Evolutionary conservation across 2,329 filamentous ascomycete species (phyloP).

Genomic region (Diaporthe batatas): DNA sequence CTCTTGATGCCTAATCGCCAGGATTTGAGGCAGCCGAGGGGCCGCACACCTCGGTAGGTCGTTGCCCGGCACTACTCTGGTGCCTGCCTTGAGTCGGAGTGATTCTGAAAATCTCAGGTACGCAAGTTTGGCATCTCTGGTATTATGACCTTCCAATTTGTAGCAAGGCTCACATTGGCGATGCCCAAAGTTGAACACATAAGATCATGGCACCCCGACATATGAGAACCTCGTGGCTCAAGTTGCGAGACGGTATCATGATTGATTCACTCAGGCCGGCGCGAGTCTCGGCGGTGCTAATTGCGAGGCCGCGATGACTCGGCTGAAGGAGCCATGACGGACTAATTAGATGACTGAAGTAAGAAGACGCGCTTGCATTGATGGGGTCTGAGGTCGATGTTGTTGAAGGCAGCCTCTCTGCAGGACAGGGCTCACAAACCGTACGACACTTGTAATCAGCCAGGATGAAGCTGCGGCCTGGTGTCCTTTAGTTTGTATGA

Average conservation of each 20-base stretch:
- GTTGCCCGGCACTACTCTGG: slow-evolving; percentile 9
- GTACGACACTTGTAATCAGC: slow-evolving; percentile 16
- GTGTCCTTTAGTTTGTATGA: no score
- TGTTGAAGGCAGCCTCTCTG: background rate
- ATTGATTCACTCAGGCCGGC: slow-evolving; percentile 8
- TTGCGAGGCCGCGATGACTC: slow-evolving; percentile 5
- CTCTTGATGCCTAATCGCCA: background rate
- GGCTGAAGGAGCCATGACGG: background rate
- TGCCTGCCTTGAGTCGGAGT: background rate
- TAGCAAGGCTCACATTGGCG: background rate
- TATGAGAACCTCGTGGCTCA: background rate
- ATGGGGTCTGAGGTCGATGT: background rate
- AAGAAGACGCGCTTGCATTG: background rate
- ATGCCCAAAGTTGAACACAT: background rate
- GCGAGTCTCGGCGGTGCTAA: background rate
- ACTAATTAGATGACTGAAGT: background rate
- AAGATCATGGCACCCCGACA: background rate
- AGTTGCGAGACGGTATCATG: slow-evolving; percentile 26
- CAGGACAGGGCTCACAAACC: no score
- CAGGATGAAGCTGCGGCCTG: slow-evolving; percentile 18
- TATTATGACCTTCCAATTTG: background rate
- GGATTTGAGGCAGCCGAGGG: background rate
- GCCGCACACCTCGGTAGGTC: slow-evolving; percentile 9
- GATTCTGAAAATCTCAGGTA: background rate
- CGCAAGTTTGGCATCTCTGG: background rate